A percentile compares a stretch with the other conserved stretches of the same genome.
phyloP scores from a whole-genome alignment of 108 stramenopile species.

The Nitzschia inconspicua region DNA sequence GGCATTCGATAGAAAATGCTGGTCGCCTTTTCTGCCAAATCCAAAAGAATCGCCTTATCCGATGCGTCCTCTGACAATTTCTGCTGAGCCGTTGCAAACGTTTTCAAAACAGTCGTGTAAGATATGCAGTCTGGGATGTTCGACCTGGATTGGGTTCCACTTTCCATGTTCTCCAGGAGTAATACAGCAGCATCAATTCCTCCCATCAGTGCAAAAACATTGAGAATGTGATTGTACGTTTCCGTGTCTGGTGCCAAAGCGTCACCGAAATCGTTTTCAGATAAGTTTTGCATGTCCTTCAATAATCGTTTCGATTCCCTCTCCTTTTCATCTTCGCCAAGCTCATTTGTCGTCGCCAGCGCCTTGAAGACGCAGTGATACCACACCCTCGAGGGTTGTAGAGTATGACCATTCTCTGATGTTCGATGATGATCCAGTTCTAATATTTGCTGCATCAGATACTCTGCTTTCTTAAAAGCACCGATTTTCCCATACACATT shows the following conservation, averaged over 20 bases:
- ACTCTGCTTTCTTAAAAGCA: constrained; percentile 10
- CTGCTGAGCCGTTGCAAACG: constrained; percentile 7
- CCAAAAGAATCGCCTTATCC: not conserved
- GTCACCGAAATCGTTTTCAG: not conserved
- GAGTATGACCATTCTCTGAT: not conserved
- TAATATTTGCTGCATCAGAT: constrained; percentile 7
- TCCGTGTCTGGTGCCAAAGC: constrained; percentile 1
- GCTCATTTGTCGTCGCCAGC: not conserved
- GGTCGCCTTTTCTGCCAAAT: constrained; percentile 8
- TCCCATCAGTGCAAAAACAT: constrained; percentile 1
- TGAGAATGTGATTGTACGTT: constrained; percentile 14
- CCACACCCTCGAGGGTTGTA: constrained; percentile 2
- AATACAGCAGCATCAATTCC: not conserved
- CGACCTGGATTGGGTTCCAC: not conserved
- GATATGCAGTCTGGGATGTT: constrained; percentile 9
- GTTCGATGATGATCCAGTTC: not conserved
- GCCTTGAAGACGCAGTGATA: constrained; percentile 20
- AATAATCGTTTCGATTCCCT: not conserved
- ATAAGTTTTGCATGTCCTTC: not conserved
- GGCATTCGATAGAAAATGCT: constrained; percentile 11
- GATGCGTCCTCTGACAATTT: not conserved
- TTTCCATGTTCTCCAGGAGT: not conserved
- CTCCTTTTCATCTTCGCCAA: not conserved
- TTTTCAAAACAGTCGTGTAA: constrained; percentile 14
- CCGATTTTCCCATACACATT: constrained; percentile 2